phyloP scores from a whole-genome alignment of 495 filamentous ascomycete species.

The Penicillium pulvis region DNA sequence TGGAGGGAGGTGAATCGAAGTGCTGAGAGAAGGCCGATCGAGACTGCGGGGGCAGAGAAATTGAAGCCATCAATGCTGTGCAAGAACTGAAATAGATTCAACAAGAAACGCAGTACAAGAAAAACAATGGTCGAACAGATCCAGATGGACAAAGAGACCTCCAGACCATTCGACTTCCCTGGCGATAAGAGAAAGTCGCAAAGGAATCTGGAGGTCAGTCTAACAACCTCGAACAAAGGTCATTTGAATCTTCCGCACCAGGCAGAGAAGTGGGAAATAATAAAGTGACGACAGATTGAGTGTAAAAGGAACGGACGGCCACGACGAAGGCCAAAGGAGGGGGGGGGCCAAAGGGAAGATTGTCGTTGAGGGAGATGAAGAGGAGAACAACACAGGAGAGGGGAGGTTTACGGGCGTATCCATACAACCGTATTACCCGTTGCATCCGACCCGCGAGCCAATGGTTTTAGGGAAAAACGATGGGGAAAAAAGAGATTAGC shows the following conservation, averaged over 20 bases:
- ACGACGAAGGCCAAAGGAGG: slow-evolving; percentile 42
- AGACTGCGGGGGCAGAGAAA: slow-evolving; percentile 43
- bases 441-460: slow-evolving; percentile 5
- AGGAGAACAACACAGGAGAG: slow-evolving; percentile 28
- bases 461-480: neutral
- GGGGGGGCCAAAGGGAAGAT: slow-evolving; percentile 10
- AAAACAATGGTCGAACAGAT: slow-evolving; percentile 30
- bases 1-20: slow-evolving; percentile 29
- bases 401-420: slow-evolving; percentile 9
- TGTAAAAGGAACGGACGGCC: slow-evolving; percentile 51
- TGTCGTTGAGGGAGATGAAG: slow-evolving; percentile 38
- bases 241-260: slow-evolving; percentile 42
- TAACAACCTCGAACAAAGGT: slow-evolving; percentile 32
- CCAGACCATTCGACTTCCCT: slow-evolving; percentile 46
- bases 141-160: slow-evolving; percentile 41
- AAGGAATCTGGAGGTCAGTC: slow-evolving; percentile 47
- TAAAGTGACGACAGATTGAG: neutral
- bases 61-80: slow-evolving; percentile 42
- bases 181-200: slow-evolving; percentile 35
- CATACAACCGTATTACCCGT: slow-evolving; percentile 17
- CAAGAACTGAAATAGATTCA: slow-evolving; percentile 13
- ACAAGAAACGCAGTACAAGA: slow-evolving; percentile 12
- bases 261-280: slow-evolving; percentile 25
- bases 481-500: neutral
- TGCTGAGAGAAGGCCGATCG: slow-evolving; percentile 38